These are phyloP conservation scores for Linderniella brevidens DNA, from an alignment of 257 asterid species.

Conservation along the genomic window DNA sequence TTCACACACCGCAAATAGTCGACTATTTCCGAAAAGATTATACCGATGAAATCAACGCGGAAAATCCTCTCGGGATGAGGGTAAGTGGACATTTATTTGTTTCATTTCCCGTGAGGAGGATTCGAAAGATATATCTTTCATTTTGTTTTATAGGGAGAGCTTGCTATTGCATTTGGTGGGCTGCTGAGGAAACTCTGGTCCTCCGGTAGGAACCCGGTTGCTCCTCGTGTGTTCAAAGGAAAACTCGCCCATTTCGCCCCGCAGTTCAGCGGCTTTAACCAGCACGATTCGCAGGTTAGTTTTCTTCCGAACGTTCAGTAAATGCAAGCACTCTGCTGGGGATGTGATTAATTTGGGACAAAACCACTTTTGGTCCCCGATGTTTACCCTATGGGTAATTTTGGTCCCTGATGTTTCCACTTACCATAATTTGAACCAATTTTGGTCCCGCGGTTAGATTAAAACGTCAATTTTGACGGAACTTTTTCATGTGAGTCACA, in stretches of 20 bases:
- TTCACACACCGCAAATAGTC: slow-evolving; percentile 76
- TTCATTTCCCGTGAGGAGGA: too few relatives aligned
- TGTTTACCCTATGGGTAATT: too few relatives aligned
- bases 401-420: too few relatives aligned
- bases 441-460: too few relatives aligned
- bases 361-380: too few relatives aligned
- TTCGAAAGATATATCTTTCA: too few relatives aligned
- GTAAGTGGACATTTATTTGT: slow-evolving; percentile 16
- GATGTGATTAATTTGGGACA: too few relatives aligned
- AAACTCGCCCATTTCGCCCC: slow-evolving; percentile 97
- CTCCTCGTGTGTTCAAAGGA: slow-evolving; percentile 90
- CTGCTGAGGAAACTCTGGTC: slow-evolving; percentile 90
- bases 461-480: too few relatives aligned
- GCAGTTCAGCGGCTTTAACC: slow-evolving; percentile 98
- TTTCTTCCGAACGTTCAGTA: slow-evolving; percentile 6
- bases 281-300: slow-evolving; percentile 93
- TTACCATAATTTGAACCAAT: too few relatives aligned
- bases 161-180: slow-evolving; percentile 89
- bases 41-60: slow-evolving; percentile 65
- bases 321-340: too few relatives aligned
- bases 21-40: slow-evolving; percentile 80
- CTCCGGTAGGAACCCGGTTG: slow-evolving; percentile 70
- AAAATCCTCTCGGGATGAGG: slow-evolving; percentile 83
- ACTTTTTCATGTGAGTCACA: too few relatives aligned
- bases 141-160: slow-evolving; percentile 76